Conservation (phyloP, 345 rosid genomes). For the Anastatica hierochuntica region DNA sequence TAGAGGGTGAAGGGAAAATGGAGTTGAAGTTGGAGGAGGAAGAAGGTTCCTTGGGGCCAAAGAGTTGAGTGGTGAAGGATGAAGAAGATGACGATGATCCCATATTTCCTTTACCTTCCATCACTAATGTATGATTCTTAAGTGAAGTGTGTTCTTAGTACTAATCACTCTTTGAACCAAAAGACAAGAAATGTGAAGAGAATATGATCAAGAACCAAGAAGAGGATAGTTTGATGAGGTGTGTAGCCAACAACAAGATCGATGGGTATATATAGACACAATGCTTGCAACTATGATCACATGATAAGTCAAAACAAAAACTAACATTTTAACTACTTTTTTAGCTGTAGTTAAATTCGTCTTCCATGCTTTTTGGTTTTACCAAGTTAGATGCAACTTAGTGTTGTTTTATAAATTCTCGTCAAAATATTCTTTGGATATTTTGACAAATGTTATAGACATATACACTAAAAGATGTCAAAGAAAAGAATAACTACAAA, state of each 20-base stretch:
- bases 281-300: neutral
- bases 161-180: too few relatives aligned
- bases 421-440: too few relatives aligned
- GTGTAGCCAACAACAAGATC: constrained; percentile 3
- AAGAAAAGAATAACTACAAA: too few relatives aligned
- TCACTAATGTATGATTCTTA: constrained; percentile 6
- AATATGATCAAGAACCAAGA: neutral
- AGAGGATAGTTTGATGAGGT: constrained; percentile 10
- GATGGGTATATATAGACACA: constrained; percentile 8
- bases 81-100: constrained; percentile 31
- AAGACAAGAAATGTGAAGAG: too few relatives aligned
- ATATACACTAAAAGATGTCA: too few relatives aligned
- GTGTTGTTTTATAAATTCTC: too few relatives aligned
- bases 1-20: constrained; percentile 50
- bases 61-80: constrained; percentile 52
- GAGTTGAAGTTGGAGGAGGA: constrained; percentile 51
- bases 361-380: neutral
- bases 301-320: too few relatives aligned
- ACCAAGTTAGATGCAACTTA: too few relatives aligned
- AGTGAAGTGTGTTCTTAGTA: too few relatives aligned
- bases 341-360: too few relatives aligned
- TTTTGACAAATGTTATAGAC: too few relatives aligned
- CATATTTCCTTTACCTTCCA: constrained; percentile 45
- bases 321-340: too few relatives aligned
- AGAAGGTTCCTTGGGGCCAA: constrained; percentile 51